Conservation (phyloP, 441 rosid genomes). For the Iberis amara region DNA sequence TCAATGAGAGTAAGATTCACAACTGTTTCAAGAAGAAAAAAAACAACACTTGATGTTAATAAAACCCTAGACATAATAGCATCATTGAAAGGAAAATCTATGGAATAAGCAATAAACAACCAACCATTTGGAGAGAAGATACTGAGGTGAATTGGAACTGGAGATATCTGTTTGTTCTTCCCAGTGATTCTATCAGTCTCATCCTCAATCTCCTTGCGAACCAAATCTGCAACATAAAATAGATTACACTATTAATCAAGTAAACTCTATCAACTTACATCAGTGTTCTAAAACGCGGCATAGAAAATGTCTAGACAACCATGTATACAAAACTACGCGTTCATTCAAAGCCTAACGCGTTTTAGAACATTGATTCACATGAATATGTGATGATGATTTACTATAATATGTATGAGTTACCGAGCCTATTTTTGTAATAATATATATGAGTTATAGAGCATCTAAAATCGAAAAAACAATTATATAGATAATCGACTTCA, state of each 20-base stretch:
- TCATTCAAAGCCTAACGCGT: no score
- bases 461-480: no score
- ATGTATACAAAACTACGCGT: no score
- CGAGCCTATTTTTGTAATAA: no score
- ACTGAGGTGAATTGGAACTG: slow-evolving; percentile 84
- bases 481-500: no score
- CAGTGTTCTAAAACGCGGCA: no score
- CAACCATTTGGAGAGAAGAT: slow-evolving; percentile 82
- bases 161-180: slow-evolving; percentile 73
- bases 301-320: no score
- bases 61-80: background rate
- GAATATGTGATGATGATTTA: no score
- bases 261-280: no score
- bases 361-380: no score
- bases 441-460: no score
- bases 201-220: slow-evolving; percentile 77
- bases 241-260: background rate
- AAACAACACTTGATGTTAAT: slow-evolving; percentile 7
- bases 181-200: slow-evolving; percentile 86
- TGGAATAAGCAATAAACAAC: slow-evolving; percentile 10
- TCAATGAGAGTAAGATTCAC: slow-evolving; percentile 83
- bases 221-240: slow-evolving; percentile 36
- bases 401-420: no score
- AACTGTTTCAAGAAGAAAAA: slow-evolving; percentile 44
- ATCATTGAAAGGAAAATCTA: background rate